Evolutionary conservation across 179 eudicot genomes (phyloP).

Genomic region (Beta macrorhiza): DNA sequence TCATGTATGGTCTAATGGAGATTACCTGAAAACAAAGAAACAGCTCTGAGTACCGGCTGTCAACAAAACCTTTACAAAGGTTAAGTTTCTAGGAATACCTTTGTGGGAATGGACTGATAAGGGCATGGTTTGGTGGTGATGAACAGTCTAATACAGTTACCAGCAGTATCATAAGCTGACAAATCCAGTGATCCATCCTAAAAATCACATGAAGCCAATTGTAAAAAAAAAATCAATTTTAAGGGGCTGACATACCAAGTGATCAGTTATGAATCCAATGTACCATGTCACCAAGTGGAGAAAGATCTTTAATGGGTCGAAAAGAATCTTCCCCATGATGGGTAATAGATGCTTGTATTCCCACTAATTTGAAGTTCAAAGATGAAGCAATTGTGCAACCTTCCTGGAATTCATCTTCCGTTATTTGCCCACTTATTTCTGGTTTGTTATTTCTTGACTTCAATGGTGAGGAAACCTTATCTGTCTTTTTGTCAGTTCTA

Average conservation of each 20-base stretch:
- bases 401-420: conserved; percentile 83
- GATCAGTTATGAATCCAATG: conserved; percentile 17
- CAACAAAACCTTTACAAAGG: conserved; percentile 7
- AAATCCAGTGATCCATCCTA: conserved; percentile 91
- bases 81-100: conserved; percentile 45
- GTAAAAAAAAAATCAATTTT: conserved; percentile 2
- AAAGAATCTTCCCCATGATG: conserved; percentile 50
- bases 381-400: conserved; percentile 88
- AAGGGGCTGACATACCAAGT: conserved; percentile 1
- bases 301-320: conserved; percentile 79
- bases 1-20: conserved; percentile 73
- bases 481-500: conserved; percentile 37
- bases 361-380: conserved; percentile 71
- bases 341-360: conserved; percentile 64
- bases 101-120: conserved; percentile 88
- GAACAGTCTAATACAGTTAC: conserved; percentile 78
- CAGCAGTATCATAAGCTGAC: conserved; percentile 72
- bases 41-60: background rate
- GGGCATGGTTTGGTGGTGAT: conserved; percentile 85
- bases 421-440: conserved; percentile 62
- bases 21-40: conserved; percentile 54
- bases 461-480: conserved; percentile 49
- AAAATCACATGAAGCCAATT: conserved; percentile 8
- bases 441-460: conserved; percentile 47
- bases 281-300: conserved; percentile 94